Conservation (phyloP, 2,329 filamentous ascomycete genomes). For the Alternaria sp. region DNA sequence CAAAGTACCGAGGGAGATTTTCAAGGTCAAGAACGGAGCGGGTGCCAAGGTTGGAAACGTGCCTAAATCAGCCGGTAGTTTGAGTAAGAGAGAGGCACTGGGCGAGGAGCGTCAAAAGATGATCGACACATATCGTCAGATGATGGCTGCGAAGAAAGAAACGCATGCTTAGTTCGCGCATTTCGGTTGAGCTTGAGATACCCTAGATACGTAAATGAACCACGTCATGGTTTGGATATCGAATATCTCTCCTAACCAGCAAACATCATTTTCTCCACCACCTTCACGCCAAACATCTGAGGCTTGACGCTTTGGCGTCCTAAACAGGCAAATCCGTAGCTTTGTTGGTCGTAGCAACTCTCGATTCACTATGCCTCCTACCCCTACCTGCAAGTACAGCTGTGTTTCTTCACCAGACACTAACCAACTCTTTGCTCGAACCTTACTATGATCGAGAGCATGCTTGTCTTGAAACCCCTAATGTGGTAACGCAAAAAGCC, state of each 20-base stretch:
- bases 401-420: neutral
- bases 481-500: neutral
- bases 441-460: neutral
- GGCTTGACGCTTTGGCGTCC: neutral
- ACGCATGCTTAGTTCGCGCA: neutral
- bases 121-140: constrained; percentile 75
- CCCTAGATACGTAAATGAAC: neutral
- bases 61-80: constrained; percentile 72
- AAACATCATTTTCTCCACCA: neutral
- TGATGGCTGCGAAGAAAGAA: constrained; percentile 62
- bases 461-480: neutral
- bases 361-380: neutral
- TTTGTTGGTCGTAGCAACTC: neutral
- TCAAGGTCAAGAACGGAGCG: constrained; percentile 70
- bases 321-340: neutral
- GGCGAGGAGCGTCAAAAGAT: constrained; percentile 73
- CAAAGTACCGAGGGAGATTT: constrained; percentile 68
- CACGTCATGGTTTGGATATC: neutral
- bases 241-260: neutral
- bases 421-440: neutral
- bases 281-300: neutral
- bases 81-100: constrained; percentile 76
- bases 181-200: neutral
- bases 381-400: neutral
- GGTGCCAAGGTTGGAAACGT: constrained; percentile 73